phyloP scores from a whole-genome alignment of 116 monocot genomes.

The Phalaenopsis hybrid region DNA sequence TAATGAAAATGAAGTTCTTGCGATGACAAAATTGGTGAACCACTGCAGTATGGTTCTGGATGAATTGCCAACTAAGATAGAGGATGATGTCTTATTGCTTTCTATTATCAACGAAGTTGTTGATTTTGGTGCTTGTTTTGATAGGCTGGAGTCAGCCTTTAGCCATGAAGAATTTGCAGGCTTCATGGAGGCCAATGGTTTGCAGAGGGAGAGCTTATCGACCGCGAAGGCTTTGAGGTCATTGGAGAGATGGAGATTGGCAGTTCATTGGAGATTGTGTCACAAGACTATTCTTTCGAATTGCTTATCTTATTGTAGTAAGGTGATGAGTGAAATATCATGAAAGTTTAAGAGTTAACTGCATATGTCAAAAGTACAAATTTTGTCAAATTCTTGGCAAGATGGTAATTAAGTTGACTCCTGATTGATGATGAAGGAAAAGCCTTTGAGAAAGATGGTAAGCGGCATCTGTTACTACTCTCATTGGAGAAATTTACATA shows the following conservation, averaged over 20 bases:
- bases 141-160: neutral
- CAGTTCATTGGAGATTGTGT: conserved; percentile 65
- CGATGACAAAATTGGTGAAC: conserved; percentile 56
- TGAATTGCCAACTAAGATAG: conserved; percentile 30
- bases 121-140: conserved; percentile 4
- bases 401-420: no score
- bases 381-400: no score
- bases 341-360: neutral
- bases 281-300: conserved; percentile 46
- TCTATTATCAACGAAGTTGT: conserved; percentile 26
- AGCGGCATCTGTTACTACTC: no score
- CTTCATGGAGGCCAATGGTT: conserved; percentile 28
- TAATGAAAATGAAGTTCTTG: conserved; percentile 49
- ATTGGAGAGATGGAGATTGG: conserved; percentile 64
- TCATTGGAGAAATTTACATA: no score
- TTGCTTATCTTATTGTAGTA: conserved; percentile 58
- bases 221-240: conserved; percentile 32
- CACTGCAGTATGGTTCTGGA: conserved; percentile 34
- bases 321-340: neutral
- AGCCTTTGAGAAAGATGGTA: no score
- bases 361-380: no score
- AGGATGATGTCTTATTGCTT: conserved; percentile 36
- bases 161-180: conserved; percentile 13
- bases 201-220: neutral
- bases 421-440: no score